These are phyloP conservation scores for Suhomyces chickasaworum DNA, from an alignment of 1,139 yeast species.

Conservation along the genomic window DNA sequence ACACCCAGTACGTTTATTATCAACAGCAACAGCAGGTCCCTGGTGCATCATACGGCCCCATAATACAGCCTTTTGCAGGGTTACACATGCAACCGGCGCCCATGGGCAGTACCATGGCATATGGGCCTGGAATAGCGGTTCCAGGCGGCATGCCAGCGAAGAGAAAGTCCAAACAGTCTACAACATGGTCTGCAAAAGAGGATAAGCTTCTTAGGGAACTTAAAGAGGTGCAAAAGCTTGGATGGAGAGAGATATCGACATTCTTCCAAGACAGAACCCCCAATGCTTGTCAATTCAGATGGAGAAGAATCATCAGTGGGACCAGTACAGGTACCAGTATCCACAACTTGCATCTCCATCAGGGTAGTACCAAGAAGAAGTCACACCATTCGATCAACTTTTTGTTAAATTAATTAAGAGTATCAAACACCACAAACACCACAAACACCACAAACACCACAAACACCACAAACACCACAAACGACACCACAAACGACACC, in stretches of 20 bases:
- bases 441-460: too few species aligned
- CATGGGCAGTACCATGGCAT: constrained; percentile 1
- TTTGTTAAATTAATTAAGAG: constrained; percentile 27
- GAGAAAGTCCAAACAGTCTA: constrained; percentile 34
- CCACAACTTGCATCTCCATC: constrained; percentile 9
- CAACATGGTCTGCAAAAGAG: constrained; percentile 45
- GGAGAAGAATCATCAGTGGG: constrained; percentile 46
- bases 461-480: too few species aligned
- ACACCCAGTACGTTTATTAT: constrained; percentile 11
- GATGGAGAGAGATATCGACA: constrained; percentile 49
- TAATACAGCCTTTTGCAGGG: constrained; percentile 1
- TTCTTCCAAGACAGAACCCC: constrained; percentile 49
- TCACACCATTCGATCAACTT: constrained; percentile 32
- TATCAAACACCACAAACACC: too few species aligned
- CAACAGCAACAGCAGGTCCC: constrained; percentile 13
- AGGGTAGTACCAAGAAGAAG: constrained; percentile 21
- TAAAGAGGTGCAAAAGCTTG: constrained; percentile 45
- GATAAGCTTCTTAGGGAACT: constrained; percentile 40
- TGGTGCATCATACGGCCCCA: constrained; percentile 1
- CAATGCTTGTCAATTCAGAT: constrained; percentile 50
- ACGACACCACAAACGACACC: too few species aligned
- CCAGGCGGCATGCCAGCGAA: constrained; percentile 9
- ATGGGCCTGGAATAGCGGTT: constrained; percentile 11
- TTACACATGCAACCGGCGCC: constrained; percentile 5
- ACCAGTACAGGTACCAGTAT: constrained; percentile 18